Percentiles rank a stretch among this genome's conserved stretches.
phyloP scores from a whole-genome alignment of 345 rosid genomes.

The Anacardium occidentale region DNA sequence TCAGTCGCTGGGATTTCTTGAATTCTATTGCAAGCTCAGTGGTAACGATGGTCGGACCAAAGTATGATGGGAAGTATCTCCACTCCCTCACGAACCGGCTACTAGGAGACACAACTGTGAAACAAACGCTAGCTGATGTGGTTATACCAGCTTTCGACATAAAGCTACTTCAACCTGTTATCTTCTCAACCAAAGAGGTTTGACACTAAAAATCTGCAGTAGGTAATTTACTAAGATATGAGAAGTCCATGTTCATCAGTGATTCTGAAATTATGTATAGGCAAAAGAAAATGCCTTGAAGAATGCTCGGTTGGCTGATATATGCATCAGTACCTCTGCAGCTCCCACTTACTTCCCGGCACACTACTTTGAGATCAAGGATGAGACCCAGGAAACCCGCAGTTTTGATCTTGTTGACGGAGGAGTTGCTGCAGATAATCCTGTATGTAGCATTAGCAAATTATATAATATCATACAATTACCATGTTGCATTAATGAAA shows the following conservation, averaged over 20 bases:
- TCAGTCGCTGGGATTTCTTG: neutral
- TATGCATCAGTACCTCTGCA: conserved; percentile 31
- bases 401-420: conserved; percentile 33
- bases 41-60: neutral
- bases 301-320: conserved; percentile 27
- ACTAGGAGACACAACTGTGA: neutral
- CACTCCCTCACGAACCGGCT: neutral
- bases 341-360: conserved; percentile 32
- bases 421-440: conserved; percentile 33
- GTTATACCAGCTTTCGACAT: conserved; percentile 25
- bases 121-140: conserved; percentile 12
- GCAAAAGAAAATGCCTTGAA: conserved; percentile 26
- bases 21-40: neutral
- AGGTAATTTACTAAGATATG: neutral
- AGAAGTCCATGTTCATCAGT: neutral
- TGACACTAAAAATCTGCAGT: neutral
- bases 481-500: neutral
- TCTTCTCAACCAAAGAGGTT: conserved; percentile 24
- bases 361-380: conserved; percentile 19
- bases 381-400: neutral
- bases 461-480: neutral
- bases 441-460: conserved; percentile 13
- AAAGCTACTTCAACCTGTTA: conserved; percentile 21
- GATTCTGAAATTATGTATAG: conserved; percentile 8
- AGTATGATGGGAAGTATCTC: conserved; percentile 11